Percentiles rank a stretch among this genome's conserved stretches.
phyloP scores from a whole-genome alignment of 495 filamentous ascomycete species.

The Neurospora sp. region DNA sequence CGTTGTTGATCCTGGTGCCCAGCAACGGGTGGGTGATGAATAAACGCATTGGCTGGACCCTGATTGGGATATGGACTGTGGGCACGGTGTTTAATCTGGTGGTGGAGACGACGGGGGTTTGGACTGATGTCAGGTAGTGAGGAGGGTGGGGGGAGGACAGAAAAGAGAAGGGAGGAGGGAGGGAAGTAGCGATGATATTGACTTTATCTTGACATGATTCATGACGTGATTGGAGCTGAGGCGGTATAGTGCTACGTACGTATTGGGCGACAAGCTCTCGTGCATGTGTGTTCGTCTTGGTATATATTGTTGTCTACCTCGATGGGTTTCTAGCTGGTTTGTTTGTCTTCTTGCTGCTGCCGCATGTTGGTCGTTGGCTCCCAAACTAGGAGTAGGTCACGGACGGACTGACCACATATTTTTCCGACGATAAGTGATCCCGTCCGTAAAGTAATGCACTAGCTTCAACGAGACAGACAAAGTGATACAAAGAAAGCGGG shows the following conservation, averaged over 20 bases:
- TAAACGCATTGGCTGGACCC: conserved; percentile 65
- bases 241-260: background rate
- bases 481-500: background rate
- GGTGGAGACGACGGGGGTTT: conserved; percentile 60
- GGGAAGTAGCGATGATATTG: background rate
- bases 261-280: background rate
- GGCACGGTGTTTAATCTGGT: conserved; percentile 76
- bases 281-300: background rate
- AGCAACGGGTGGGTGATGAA: conserved; percentile 87
- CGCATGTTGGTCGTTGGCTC: background rate
- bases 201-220: background rate
- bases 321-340: background rate
- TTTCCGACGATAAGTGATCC: background rate
- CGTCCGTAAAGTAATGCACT: background rate
- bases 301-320: background rate
- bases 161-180: background rate
- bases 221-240: background rate
- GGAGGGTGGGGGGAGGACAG: background rate
- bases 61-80: conserved; percentile 77
- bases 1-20: conserved; percentile 72
- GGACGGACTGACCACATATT: background rate
- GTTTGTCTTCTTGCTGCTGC: background rate
- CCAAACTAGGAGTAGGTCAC: background rate
- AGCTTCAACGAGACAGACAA: background rate
- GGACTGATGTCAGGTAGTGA: conserved; percentile 24